Evolutionary conservation across 2,329 filamentous ascomycete genomes (phyloP), one percentile per base, ranked within the genome.

Genomic region (Penicillium rolfsii): DNA sequence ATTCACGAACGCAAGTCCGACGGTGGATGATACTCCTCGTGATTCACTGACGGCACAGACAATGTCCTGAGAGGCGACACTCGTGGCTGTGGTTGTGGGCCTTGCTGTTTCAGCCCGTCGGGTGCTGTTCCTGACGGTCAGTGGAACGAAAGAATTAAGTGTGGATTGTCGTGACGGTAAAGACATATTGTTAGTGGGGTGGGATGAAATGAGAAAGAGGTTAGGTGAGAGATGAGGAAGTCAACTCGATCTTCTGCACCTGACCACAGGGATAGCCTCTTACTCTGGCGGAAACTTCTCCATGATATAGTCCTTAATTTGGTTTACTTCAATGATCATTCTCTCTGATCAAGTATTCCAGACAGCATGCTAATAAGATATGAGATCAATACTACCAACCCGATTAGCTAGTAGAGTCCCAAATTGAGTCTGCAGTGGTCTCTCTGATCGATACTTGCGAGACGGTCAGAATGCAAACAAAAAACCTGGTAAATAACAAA

Each of bases 31-130:
- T 4, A 97, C 85, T 5, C 92, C 92, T n/a, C 93, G 89, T 46
- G 91, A 92, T 74, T 97, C 93, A 69, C 87, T 91, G 52, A 97
- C 78, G 4, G 94, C 93, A 75, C 94, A 98, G n/a, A 97, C 82
- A 57, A 97, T 87, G 63, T 90, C 87, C 69, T 94, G 89, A 26
- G 80, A 79, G 63, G 83, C 82, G 50, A 84, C 74, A 48, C 83
- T 81, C 35, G 83, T 86, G 48, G 85, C 81, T 2, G 84, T 85
- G 1, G 87, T 88, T 33, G 82, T 79, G 52, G 74, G 74, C 33
- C 74, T 71, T 30, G 81, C 81, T 40, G 85, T 87, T 60, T 81
- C 80, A 53, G 82, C 83, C 41, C 81, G 77, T 53, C 77, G 79
- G 58, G 81, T 84, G 30, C 77, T 76, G 45, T 57, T 59, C 55